Evolutionary conservation across 768 basidiomycete genomes (phyloP).

Genomic region (Mycena galericulata): DNA sequence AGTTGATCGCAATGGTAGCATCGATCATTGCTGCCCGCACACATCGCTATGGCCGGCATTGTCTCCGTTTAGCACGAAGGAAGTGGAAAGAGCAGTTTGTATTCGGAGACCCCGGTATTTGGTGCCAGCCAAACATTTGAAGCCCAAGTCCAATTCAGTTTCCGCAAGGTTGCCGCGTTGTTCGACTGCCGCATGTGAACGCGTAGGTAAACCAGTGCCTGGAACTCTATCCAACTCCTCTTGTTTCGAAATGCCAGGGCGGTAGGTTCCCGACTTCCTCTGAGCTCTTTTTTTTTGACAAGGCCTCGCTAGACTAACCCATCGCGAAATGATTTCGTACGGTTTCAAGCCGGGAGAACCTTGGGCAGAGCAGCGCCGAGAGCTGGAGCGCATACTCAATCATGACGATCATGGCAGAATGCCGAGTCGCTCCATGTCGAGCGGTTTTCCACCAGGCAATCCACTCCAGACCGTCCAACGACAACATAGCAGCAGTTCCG

Average conservation of each 20-base stretch:
- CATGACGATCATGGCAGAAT: slow-evolving; percentile 9
- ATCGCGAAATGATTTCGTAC: slow-evolving; percentile 44
- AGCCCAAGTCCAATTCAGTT: too few relatives aligned
- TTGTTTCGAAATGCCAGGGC: slow-evolving; percentile 2
- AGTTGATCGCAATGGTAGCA: background rate
- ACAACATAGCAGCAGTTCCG: slow-evolving; percentile 1
- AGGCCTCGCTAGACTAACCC: slow-evolving; percentile 11
- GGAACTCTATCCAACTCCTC: background rate
- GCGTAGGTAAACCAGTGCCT: background rate
- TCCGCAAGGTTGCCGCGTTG: too few relatives aligned
- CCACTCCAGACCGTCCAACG: slow-evolving; percentile 2
- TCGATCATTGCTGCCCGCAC: background rate
- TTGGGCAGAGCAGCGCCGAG: slow-evolving; percentile 46
- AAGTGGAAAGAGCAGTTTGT: too few relatives aligned
- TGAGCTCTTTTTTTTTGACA: background rate
- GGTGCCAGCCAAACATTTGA: too few relatives aligned
- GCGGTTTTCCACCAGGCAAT: slow-evolving; percentile 2
- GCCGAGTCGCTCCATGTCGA: slow-evolving; percentile 22
- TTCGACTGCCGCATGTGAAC: slow-evolving; percentile 9
- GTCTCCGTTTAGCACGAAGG: background rate
- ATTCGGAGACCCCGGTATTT: too few relatives aligned
- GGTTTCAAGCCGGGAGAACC: slow-evolving; percentile 45
- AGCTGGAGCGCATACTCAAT: slow-evolving; percentile 42
- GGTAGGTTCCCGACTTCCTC: slow-evolving; percentile 1
- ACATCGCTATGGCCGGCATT: background rate